A percentile compares a stretch with the other conserved stretches of the same genome.
Evolutionary conservation across 495 filamentous ascomycete genomes (phyloP).

Genomic region (Penicillium tannophilum): DNA sequence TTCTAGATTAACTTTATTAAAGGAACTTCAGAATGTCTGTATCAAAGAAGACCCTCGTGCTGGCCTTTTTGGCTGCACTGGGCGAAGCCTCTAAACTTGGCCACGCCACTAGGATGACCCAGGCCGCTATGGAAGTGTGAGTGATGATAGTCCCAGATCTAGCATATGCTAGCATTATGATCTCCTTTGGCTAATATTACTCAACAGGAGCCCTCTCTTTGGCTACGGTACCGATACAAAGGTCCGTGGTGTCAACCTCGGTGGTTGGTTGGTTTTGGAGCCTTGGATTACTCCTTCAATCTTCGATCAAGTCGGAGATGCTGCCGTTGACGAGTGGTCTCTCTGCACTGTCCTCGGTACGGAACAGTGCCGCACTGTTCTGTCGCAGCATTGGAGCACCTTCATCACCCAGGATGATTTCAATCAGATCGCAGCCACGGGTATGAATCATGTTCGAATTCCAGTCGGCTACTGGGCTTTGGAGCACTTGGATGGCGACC

Average conservation of each 20-base stretch:
- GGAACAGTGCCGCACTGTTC: conserved; percentile 45
- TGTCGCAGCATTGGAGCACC: conserved; percentile 60
- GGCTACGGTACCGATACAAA: conserved; percentile 44
- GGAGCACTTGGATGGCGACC: conserved; percentile 58
- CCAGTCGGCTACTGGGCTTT: conserved; percentile 81
- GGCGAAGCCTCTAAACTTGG: conserved; percentile 29
- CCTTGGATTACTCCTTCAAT: conserved; percentile 70
- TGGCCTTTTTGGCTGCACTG: conserved; percentile 37
- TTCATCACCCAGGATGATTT: conserved; percentile 73
- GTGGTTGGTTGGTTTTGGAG: conserved; percentile 60
- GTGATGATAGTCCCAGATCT: conserved; percentile 13
- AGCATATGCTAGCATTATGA: not conserved
- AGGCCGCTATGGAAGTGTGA: conserved; percentile 33
- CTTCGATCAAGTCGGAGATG: conserved; percentile 51
- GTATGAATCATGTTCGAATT: conserved; percentile 77
- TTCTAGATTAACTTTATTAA: conserved; percentile 14
- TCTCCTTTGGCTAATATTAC: not conserved
- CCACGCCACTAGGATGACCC: not conserved
- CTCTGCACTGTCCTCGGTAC: conserved; percentile 53
- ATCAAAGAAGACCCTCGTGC: conserved; percentile 38
- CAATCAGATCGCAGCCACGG: conserved; percentile 60
- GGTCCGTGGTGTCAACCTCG: conserved; percentile 59
- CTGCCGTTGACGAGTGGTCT: conserved; percentile 67
- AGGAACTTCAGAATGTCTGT: conserved; percentile 38
- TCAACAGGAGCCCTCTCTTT: conserved; percentile 31